Conservation (phyloP, 345 rosid species). For the Excoecaria agallocha region DNA sequence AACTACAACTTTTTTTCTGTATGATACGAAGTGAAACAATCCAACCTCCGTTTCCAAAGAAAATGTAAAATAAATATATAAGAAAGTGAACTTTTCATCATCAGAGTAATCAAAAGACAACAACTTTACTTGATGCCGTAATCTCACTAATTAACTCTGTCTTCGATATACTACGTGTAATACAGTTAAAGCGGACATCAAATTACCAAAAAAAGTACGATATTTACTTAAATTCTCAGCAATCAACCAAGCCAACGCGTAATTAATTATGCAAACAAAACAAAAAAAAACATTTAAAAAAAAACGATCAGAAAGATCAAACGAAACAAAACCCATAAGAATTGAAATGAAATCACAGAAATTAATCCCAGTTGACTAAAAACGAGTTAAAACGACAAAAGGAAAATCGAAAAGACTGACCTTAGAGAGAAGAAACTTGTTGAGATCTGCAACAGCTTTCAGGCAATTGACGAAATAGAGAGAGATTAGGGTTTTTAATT, state of each 20-base stretch:
- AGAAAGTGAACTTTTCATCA: background rate
- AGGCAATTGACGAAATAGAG: background rate
- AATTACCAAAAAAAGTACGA: background rate
- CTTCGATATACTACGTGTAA: background rate
- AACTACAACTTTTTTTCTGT: background rate
- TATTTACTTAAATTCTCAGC: background rate
- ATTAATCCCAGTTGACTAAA: constrained; percentile 30
- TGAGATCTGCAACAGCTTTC: constrained; percentile 32
- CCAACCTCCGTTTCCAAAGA: constrained; percentile 4
- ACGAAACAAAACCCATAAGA: background rate
- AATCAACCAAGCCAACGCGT: background rate
- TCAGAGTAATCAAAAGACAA: background rate
- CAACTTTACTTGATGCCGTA: background rate
- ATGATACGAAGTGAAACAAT: constrained; percentile 11
- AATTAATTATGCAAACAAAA: background rate
- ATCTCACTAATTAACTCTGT: constrained; percentile 15
- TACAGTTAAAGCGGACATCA: background rate
- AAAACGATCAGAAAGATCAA: constrained; percentile 1
- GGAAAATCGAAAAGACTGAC: constrained; percentile 28
- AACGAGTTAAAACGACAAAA: constrained; percentile 9
- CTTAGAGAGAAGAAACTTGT: constrained; percentile 16
- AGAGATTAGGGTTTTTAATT: constrained; percentile 15
- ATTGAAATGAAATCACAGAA: background rate
- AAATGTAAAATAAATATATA: constrained; percentile 13
- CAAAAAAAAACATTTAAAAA: background rate